These are phyloP conservation scores for Exobasidium cylindrosporum DNA, from an alignment of 1,284 basidiomycete genomes.

Conservation along the genomic window DNA sequence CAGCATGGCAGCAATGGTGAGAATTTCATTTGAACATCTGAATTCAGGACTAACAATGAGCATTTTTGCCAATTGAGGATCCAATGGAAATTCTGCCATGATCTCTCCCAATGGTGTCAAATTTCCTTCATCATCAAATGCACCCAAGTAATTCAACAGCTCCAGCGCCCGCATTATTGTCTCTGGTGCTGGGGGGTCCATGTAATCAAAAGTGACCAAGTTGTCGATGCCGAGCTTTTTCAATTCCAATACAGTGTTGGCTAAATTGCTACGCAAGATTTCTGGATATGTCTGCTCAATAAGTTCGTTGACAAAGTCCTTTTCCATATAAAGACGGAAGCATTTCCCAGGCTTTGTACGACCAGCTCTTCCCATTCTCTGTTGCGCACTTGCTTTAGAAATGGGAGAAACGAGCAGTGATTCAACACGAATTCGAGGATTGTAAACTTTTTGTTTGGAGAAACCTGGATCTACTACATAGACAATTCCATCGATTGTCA, in stretches of 20 bases:
- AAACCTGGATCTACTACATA: conserved; percentile 98
- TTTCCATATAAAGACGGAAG: conserved; percentile 94
- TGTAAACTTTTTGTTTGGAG: conserved; percentile 96
- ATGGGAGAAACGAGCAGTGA: conserved; percentile 90
- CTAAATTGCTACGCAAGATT: conserved; percentile 77
- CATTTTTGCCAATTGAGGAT: conserved; percentile 94
- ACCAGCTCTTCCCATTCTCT: conserved; percentile 92
- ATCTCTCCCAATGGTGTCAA: conserved; percentile 80
- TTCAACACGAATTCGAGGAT: conserved; percentile 92
- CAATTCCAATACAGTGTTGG: conserved; percentile 89
- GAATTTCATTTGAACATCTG: conserved; percentile 93
- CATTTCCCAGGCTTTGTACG: conserved; percentile 95
- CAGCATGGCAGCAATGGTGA: conserved; percentile 97
- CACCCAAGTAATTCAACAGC: conserved; percentile 84
- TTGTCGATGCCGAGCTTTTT: conserved; percentile 77
- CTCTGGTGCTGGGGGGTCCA: conserved; percentile 74
- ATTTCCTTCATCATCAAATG: conserved; percentile 90
- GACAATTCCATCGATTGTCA: conserved; percentile 98
- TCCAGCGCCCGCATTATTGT: conserved; percentile 97
- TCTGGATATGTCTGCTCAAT: conserved; percentile 97
- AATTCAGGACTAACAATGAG: conserved; percentile 92
- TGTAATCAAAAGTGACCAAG: conserved; percentile 73
- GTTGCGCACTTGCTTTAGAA: conserved; percentile 92
- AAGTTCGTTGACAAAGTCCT: conserved; percentile 80
- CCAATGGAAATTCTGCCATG: conserved; percentile 99